Conservation (phyloP, 2,329 filamentous ascomycete genomes). For the Alternaria sp. region DNA sequence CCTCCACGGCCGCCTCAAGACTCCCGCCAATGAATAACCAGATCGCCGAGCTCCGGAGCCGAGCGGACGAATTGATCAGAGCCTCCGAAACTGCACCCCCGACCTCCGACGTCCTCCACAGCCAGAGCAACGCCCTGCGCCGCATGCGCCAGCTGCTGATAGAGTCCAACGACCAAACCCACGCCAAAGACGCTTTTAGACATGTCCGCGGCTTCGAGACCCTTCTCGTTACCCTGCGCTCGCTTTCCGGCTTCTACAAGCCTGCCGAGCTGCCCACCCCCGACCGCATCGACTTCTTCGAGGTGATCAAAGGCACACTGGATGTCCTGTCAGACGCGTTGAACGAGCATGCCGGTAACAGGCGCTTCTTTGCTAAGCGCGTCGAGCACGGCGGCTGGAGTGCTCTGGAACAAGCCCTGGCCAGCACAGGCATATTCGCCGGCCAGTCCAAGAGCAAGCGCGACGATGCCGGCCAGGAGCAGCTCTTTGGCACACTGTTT, state of each 20-base stretch:
- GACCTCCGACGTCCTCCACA: conserved; percentile 45
- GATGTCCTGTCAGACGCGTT: conserved; percentile 78
- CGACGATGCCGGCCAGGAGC: conserved; percentile 62
- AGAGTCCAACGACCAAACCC: conserved; percentile 59
- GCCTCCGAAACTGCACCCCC: conserved; percentile 43
- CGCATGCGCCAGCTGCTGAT: conserved; percentile 72
- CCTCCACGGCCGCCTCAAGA: conserved; percentile 51
- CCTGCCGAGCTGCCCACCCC: conserved; percentile 67
- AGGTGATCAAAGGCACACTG: conserved; percentile 74
- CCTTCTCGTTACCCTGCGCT: conserved; percentile 72
- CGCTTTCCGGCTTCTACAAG: conserved; percentile 79
- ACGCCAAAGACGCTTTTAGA: conserved; percentile 81
- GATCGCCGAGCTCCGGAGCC: conserved; percentile 51
- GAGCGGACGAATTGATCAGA: conserved; percentile 48
- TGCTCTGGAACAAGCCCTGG: conserved; percentile 75
- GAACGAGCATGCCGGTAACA: conserved; percentile 82
- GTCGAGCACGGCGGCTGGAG: conserved; percentile 82
- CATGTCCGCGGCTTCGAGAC: conserved; percentile 80
- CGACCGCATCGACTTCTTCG: conserved; percentile 72
- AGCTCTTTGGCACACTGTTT: conserved; percentile 83
- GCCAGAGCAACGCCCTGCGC: conserved; percentile 63
- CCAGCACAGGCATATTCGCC: conserved; percentile 65
- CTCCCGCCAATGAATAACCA: conserved; percentile 65
- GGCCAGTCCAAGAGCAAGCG: conserved; percentile 43
- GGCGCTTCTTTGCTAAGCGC: conserved; percentile 81